These are phyloP conservation scores for Tolypocladium endophyticum DNA, from an alignment of 2,329 filamentous ascomycete genomes.

Conservation along the genomic window DNA sequence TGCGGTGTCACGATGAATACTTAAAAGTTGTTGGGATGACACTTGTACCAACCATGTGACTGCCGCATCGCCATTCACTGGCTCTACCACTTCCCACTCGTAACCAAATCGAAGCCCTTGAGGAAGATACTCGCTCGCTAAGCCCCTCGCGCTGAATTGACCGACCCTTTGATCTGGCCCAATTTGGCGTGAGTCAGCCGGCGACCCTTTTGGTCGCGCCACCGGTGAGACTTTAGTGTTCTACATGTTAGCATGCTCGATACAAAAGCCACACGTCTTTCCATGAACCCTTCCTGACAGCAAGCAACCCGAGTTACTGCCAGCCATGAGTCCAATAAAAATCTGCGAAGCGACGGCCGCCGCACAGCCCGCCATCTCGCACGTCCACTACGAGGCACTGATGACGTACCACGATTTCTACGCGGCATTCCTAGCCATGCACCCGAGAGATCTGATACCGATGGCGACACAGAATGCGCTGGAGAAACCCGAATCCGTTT, in stretches of 20 bases:
- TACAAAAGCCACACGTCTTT: not conserved
- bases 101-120: not conserved
- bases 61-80: not conserved
- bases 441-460: slow-evolving; percentile 6
- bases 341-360: slow-evolving; percentile 5
- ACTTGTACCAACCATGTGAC: not conserved
- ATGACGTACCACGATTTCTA: slow-evolving; percentile 9
- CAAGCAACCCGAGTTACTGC: not conserved
- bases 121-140: not conserved
- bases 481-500: not conserved
- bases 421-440: slow-evolving; percentile 6
- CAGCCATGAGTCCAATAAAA: not conserved
- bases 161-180: not conserved
- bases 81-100: not conserved
- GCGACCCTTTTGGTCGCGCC: not conserved
- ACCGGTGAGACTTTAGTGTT: not conserved
- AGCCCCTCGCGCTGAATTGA: not conserved
- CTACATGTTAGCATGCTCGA: not conserved
- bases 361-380: slow-evolving; percentile 6
- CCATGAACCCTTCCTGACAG: not conserved
- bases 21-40: not conserved
- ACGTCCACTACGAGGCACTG: slow-evolving; percentile 9
- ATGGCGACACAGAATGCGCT: not conserved
- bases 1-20: not conserved
- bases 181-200: not conserved